Evolutionary conservation across 129 eudicot genomes (phyloP), one percentile per base, ranked within the genome.

Genomic region (carrot (Daucus carota)): DNA sequence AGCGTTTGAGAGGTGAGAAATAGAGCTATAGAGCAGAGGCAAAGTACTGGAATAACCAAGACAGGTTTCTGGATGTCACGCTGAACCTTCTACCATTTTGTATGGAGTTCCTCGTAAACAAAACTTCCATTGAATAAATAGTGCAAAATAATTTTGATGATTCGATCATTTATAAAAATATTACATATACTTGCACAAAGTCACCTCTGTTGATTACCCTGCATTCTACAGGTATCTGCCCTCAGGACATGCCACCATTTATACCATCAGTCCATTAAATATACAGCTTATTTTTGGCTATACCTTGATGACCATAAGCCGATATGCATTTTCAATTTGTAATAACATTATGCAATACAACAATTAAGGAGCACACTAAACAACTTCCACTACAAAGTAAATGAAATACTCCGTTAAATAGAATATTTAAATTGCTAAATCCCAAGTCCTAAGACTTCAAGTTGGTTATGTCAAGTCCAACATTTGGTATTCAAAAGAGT

Each of bases 391-490:
- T 54, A 1, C 13, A 24, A n/a, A n/a, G 32, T 2, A 57, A 57
- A n/a, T 24, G 0, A 57, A 57, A 57, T 31, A 57, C 29, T 63
- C 22, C 36, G 28, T 29, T 60, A 11, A 68, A 69, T 44, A 70
- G 33, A 40, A 70, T 22, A n/a, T 5, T 36, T 4, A 41, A 41
- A 70, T 38, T 70, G 15, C 74, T 18, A 70, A 41, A 70, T 11
- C 45, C 74, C 34, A 41, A 70, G 50, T 70, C 74, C 74, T 26
- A 16, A 41, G 74, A 41, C 28, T 54, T 45, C 29, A 10, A 57
- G 65, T 57, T n/a, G 65, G 31, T 57, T 57, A n/a, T 10, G 31
- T 57, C 65, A 57, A 6, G 16, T 57, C 65, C 65, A 57, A 24
- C 65, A 41, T 41, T 22, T 40, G 43, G 4, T 70, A n/a, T 15